Percentiles rank a stretch among this genome's conserved stretches.
Evolutionary conservation across 768 basidiomycete species (phyloP).

Genomic region (Trametes cinnabarina): DNA sequence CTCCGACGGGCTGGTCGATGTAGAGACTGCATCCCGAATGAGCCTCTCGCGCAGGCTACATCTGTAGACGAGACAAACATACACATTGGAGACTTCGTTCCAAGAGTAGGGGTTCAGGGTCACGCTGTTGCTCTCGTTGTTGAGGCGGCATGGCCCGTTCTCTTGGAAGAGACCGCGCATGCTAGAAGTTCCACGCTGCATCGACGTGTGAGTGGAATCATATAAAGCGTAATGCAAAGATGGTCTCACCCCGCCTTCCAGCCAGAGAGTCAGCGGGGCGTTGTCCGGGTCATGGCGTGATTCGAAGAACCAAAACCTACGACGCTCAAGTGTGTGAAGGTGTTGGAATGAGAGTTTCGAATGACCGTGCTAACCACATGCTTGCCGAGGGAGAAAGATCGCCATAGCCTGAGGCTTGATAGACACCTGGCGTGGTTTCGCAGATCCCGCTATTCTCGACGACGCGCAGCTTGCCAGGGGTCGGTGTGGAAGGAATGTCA

Average conservation of each 20-base stretch:
- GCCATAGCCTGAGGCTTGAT: constrained; percentile 60
- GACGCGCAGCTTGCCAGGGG: constrained; percentile 49
- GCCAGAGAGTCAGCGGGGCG: constrained; percentile 65
- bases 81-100: constrained; percentile 55
- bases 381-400: constrained; percentile 54
- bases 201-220: no score
- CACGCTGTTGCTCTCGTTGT: constrained; percentile 49
- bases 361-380: constrained; percentile 43
- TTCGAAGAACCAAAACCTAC: constrained; percentile 69
- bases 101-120: constrained; percentile 53
- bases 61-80: not conserved
- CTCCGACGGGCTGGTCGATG: constrained; percentile 62
- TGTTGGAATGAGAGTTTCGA: not conserved
- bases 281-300: constrained; percentile 56
- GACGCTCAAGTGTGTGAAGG: not conserved
- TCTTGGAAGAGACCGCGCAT: constrained; percentile 41
- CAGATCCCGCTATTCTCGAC: constrained; percentile 61
- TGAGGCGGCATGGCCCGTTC: constrained; percentile 45
- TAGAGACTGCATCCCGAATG: constrained; percentile 36
- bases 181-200: constrained; percentile 38
- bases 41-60: not conserved
- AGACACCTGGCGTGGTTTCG: constrained; percentile 59
- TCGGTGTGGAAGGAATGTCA: constrained; percentile 11
- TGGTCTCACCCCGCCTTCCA: constrained; percentile 49
- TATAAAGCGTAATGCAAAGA: not conserved